These are phyloP conservation scores for Vitis cinerea DNA, from an alignment of 164 flowering plant genomes.

Conservation along the genomic window DNA sequence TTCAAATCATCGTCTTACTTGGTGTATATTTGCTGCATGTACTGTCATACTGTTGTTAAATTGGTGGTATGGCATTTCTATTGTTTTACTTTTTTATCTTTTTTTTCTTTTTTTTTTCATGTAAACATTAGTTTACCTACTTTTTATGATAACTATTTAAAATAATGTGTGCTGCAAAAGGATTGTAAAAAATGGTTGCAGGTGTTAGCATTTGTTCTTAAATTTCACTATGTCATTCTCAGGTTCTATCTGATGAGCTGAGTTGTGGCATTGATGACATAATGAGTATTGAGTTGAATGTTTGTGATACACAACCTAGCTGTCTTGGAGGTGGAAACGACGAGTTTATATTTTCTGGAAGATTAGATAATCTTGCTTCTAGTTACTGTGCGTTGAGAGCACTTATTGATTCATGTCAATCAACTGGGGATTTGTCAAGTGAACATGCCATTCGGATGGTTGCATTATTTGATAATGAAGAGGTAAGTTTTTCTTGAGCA, in stretches of 20 bases:
- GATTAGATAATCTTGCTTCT: slow-evolving; percentile 92
- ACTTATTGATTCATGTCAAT: slow-evolving; percentile 76
- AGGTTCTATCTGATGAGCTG: slow-evolving; percentile 79
- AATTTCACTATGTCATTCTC: slow-evolving; percentile 6
- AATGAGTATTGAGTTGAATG: slow-evolving; percentile 64
- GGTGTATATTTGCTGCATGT: background rate
- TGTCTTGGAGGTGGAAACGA: slow-evolving; percentile 92
- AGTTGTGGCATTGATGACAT: slow-evolving; percentile 69
- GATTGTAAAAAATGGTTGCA: background rate
- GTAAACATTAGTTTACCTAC: background rate
- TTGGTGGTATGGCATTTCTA: background rate
- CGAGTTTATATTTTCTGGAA: slow-evolving; percentile 94
- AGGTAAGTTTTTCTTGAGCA: slow-evolving; percentile 47
- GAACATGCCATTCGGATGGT: slow-evolving; percentile 85
- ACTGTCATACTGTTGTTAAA: background rate
- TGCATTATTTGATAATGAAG: slow-evolving; percentile 94
- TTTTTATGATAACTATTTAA: background rate
- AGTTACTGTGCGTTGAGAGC: slow-evolving; percentile 91
- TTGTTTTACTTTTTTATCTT: background rate
- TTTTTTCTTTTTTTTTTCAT: background rate
- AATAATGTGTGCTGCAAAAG: background rate
- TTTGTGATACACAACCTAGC: slow-evolving; percentile 95
- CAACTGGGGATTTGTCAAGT: slow-evolving; percentile 53
- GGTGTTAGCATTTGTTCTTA: background rate
- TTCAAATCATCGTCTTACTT: background rate